phyloP scores from a whole-genome alignment of 2,329 filamentous ascomycete species.

The Pyrenochaeta sp. region DNA sequence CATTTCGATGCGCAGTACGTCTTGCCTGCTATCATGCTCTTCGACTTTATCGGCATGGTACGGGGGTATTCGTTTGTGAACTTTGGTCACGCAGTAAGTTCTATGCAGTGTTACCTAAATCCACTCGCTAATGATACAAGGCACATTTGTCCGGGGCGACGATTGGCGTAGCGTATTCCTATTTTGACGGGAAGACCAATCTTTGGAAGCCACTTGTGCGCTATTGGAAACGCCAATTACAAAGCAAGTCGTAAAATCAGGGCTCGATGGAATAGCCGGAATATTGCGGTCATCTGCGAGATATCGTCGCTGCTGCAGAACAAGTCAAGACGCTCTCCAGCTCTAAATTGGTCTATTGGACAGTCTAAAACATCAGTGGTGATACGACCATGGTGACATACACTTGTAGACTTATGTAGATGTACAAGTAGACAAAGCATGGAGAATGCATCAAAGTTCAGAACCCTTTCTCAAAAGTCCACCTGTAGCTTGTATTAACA shows the following conservation, averaged over 20 bases:
- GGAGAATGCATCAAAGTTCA: too few relatives aligned
- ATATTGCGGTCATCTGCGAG: too few relatives aligned
- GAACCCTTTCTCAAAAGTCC: too few relatives aligned
- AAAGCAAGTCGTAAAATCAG: constrained; percentile 1
- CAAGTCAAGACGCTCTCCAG: background rate
- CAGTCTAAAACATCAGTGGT: too few relatives aligned
- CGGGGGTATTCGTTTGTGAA: constrained; percentile 39
- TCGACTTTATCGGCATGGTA: constrained; percentile 44
- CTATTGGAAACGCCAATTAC: constrained; percentile 36
- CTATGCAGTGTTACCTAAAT: background rate
- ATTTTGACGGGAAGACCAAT: constrained; percentile 43
- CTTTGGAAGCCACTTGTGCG: constrained; percentile 46
- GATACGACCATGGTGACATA: too few relatives aligned
- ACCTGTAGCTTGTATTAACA: too few relatives aligned
- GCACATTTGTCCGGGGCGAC: constrained; percentile 44
- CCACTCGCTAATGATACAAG: constrained; percentile 30
- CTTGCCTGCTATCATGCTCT: constrained; percentile 42
- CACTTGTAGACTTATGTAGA: too few relatives aligned
- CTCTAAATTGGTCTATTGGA: too few relatives aligned
- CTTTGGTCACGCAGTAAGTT: constrained; percentile 47
- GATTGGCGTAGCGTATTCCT: constrained; percentile 42
- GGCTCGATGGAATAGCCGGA: background rate
- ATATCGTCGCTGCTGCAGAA: background rate
- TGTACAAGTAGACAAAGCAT: too few relatives aligned
- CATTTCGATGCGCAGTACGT: constrained; percentile 42